phyloP scores from a whole-genome alignment of 2,329 filamentous ascomycete genomes.

The Penicillium rolfsii region DNA sequence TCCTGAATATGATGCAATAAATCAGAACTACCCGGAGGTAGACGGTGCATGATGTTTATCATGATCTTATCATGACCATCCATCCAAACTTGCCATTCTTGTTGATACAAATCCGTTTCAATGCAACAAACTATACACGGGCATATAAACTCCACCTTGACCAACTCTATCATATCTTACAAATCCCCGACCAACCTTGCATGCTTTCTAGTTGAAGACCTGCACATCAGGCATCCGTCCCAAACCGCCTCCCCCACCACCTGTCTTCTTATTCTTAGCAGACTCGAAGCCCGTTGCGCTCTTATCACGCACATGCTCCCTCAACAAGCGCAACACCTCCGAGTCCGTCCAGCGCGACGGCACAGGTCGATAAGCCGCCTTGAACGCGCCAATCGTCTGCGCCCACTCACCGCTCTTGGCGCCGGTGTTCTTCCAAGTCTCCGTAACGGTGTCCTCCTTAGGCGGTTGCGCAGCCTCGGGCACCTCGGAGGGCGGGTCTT shows the following conservation, averaged over 20 bases:
- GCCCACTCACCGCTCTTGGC: conserved; percentile 81
- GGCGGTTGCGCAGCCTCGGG: conserved; percentile 52
- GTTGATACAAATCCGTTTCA: background rate
- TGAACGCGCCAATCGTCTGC: conserved; percentile 92
- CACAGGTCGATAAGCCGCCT: conserved; percentile 89
- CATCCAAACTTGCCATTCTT: background rate
- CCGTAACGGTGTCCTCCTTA: conserved; percentile 42
- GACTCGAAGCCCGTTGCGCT: conserved; percentile 57
- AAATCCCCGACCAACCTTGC: background rate
- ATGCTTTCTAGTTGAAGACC: conserved; percentile 40
- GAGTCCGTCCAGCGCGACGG: conserved; percentile 83
- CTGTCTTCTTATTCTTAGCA: conserved; percentile 42
- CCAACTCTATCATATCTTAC: background rate
- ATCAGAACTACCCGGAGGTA: background rate
- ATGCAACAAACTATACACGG: conserved; percentile 3
- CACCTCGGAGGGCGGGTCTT: conserved; percentile 60
- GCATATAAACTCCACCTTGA: background rate
- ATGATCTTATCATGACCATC: background rate
- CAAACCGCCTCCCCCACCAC: conserved; percentile 43
- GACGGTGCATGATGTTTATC: background rate
- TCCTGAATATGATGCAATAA: background rate
- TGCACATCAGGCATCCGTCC: conserved; percentile 55
- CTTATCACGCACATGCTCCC: conserved; percentile 75
- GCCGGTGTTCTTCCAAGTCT: conserved; percentile 56
- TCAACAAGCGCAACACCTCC: conserved; percentile 74